These are phyloP conservation scores for Didymella exigua DNA, from an alignment of 2,329 filamentous ascomycete genomes.

Conservation along the genomic window DNA sequence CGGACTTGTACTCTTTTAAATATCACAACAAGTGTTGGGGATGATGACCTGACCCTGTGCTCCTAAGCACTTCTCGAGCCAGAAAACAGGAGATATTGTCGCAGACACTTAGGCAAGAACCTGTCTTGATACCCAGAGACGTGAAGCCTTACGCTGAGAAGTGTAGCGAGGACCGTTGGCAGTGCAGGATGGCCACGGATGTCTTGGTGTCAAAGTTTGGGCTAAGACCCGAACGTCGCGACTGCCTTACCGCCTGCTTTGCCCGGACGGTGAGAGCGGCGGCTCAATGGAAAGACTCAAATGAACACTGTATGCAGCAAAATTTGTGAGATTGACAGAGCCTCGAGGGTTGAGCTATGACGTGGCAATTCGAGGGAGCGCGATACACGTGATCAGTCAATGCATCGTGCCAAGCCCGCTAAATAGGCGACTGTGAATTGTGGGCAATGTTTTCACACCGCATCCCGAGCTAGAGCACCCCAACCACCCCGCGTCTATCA, in stretches of 20 bases:
- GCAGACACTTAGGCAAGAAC: too few relatives aligned
- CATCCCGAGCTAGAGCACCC: constrained; percentile 34
- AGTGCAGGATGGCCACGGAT: neutral
- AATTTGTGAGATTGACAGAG: neutral
- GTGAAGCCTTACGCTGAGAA: neutral
- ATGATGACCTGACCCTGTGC: neutral
- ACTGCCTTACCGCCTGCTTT: neutral
- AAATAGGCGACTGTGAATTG: constrained; percentile 42
- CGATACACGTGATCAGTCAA: constrained; percentile 20
- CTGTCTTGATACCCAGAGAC: neutral
- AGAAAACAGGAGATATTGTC: neutral
- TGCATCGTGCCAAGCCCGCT: constrained; percentile 24
- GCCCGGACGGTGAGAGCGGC: too few relatives aligned
- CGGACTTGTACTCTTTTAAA: neutral
- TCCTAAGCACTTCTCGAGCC: neutral
- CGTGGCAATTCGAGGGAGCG: constrained; percentile 34
- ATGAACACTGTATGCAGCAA: neutral
- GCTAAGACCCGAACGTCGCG: neutral
- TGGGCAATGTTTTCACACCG: constrained; percentile 48
- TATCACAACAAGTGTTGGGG: neutral
- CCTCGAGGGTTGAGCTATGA: constrained; percentile 5
- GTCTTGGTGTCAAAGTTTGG: neutral
- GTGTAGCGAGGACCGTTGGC: neutral
- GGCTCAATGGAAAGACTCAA: neutral
- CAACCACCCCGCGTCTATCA: constrained; percentile 32